phyloP scores from a whole-genome alignment of 768 basidiomycete species.

The Trametes cinnabarina region DNA sequence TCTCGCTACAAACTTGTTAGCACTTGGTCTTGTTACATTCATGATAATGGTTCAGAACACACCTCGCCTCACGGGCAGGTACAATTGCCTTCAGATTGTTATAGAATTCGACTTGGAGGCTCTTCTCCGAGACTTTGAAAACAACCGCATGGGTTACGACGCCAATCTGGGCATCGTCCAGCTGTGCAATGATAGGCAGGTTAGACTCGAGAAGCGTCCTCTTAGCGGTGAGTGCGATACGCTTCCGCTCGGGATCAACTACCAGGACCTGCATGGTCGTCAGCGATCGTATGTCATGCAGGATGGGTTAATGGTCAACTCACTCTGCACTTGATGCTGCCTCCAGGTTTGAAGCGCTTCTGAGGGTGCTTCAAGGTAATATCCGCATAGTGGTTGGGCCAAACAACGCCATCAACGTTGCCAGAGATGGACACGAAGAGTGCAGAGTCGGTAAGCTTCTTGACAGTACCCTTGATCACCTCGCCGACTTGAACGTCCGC shows the following conservation, averaged over 20 bases:
- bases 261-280: constrained; percentile 61
- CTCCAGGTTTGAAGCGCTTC: constrained; percentile 83
- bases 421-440: constrained; percentile 86
- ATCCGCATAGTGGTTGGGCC: constrained; percentile 95
- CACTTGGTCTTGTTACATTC: too few relatives aligned
- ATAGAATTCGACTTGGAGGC: constrained; percentile 85
- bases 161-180: constrained; percentile 70
- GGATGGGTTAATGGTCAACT: constrained; percentile 25
- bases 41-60: constrained; percentile 18
- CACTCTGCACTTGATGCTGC: constrained; percentile 82
- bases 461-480: constrained; percentile 82
- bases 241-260: constrained; percentile 76
- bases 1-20: constrained; percentile 52
- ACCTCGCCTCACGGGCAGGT: constrained; percentile 82
- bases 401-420: constrained; percentile 87
- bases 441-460: constrained; percentile 74
- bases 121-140: constrained; percentile 77
- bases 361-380: constrained; percentile 92
- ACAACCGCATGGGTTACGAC: constrained; percentile 78
- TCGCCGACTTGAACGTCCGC: constrained; percentile 84
- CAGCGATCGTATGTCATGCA: background rate
- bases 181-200: constrained; percentile 61
- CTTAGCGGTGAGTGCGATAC: constrained; percentile 87
- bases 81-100: constrained; percentile 84
- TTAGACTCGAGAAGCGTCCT: constrained; percentile 83